These are phyloP conservation scores for Plantago rigida DNA, from an alignment of 305 asterid genomes.

Conservation along the genomic window DNA sequence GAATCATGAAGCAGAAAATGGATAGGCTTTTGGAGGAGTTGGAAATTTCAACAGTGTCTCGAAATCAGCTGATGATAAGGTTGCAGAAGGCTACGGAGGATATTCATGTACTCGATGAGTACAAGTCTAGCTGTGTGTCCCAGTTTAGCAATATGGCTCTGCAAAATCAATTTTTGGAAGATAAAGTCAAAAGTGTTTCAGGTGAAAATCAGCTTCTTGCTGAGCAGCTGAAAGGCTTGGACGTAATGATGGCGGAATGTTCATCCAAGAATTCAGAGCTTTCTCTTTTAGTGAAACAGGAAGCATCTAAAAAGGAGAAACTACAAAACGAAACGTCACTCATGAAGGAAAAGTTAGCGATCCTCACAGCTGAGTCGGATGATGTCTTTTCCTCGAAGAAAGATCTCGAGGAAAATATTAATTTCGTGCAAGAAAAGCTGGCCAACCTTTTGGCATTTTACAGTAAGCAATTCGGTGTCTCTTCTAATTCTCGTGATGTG, in stretches of 20 bases:
- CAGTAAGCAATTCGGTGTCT: slow-evolving; percentile 28
- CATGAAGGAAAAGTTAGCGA: slow-evolving; percentile 39
- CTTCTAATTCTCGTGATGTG: slow-evolving; percentile 30
- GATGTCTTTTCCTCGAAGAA: slow-evolving; percentile 50
- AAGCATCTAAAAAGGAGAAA: slow-evolving; percentile 40
- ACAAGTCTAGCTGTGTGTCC: slow-evolving; percentile 51
- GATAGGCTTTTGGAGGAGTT: slow-evolving; percentile 54
- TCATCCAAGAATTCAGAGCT: slow-evolving; percentile 57
- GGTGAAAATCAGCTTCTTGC: slow-evolving; percentile 50
- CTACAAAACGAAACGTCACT: slow-evolving; percentile 44
- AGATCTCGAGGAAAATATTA: slow-evolving; percentile 39
- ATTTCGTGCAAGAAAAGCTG: slow-evolving; percentile 48
- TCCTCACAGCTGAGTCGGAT: slow-evolving; percentile 44
- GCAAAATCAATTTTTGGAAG: slow-evolving; percentile 63
- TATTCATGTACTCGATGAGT: slow-evolving; percentile 48
- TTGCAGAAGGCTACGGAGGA: slow-evolving; percentile 64
- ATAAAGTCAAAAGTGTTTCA: slow-evolving; percentile 39
- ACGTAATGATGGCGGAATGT: slow-evolving; percentile 37
- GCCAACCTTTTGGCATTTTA: slow-evolving; percentile 42
- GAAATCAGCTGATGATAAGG: slow-evolving; percentile 46
- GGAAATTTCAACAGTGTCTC: slow-evolving; percentile 49
- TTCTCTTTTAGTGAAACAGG: slow-evolving; percentile 47
- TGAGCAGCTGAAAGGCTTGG: slow-evolving; percentile 51
- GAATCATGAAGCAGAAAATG: slow-evolving; percentile 34
- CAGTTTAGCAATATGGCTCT: slow-evolving; percentile 51